phyloP scores from a whole-genome alignment of 192 early-diverging fungal species.

The Backusella tuberculispora region DNA sequence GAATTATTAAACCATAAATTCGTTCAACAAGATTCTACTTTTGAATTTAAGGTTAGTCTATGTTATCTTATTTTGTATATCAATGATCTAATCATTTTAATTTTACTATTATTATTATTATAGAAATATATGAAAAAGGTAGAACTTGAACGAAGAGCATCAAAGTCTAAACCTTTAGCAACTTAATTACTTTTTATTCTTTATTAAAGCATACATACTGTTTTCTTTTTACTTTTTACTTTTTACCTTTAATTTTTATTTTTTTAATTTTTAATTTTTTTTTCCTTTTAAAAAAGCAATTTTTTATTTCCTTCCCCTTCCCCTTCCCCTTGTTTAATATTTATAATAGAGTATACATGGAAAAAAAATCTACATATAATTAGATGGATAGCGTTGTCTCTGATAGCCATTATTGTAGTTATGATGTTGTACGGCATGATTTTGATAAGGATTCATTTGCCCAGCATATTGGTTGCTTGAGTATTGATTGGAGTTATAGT shows the following conservation, averaged over 20 bases:
- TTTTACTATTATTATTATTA: neutral
- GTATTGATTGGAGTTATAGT: neutral
- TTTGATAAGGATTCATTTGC: neutral
- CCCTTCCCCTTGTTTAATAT: neutral
- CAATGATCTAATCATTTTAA: neutral
- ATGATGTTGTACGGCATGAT: neutral
- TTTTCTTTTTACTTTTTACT: neutral
- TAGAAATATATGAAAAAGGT: constrained; percentile 30
- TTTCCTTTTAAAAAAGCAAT: neutral
- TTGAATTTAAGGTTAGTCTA: constrained; percentile 52
- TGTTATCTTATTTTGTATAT: constrained; percentile 1
- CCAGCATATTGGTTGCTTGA: neutral
- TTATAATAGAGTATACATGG: neutral
- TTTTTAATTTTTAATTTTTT: constrained; percentile 18
- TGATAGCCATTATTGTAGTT: neutral
- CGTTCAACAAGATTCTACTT: constrained; percentile 56
- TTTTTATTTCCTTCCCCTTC: neutral
- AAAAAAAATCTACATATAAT: neutral
- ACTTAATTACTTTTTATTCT: neutral
- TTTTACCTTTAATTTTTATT: neutral
- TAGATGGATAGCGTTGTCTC: neutral
- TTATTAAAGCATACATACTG: neutral
- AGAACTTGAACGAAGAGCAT: constrained; percentile 29
- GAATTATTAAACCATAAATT: constrained; percentile 76
- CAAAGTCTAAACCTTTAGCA: constrained; percentile 14